Conservation (phyloP, 371 early-diverging fungal species). For the Mortierella sp. region DNA sequence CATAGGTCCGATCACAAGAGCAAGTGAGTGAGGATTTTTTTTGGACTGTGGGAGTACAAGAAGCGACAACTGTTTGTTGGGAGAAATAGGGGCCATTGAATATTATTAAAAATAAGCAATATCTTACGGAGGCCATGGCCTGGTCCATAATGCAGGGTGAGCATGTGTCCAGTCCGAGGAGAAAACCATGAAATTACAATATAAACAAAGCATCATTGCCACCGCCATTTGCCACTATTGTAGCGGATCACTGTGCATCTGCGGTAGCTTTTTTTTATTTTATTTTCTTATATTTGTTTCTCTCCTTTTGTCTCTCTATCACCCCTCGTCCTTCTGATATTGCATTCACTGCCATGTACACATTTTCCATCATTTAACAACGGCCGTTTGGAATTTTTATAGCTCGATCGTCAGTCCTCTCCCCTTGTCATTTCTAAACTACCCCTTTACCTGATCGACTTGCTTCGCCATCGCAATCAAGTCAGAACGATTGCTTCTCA, state of each 20-base stretch:
- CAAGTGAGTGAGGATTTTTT: neutral
- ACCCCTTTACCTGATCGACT: neutral
- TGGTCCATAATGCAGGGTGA: neutral
- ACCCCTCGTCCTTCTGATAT: no score
- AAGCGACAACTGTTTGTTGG: neutral
- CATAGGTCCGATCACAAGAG: neutral
- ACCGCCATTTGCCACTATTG: neutral
- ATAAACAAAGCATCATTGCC: neutral
- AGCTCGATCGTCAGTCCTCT: conserved; percentile 6
- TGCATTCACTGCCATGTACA: neutral
- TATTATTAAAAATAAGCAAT: neutral
- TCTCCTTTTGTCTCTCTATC: no score
- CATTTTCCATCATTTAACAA: neutral
- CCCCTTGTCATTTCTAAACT: neutral
- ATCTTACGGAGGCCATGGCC: neutral
- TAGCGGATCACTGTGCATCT: neutral
- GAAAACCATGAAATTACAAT: neutral
- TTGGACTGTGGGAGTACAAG: conserved; percentile 24
- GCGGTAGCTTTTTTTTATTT: neutral
- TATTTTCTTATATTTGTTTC: neutral
- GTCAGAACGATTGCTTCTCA: neutral
- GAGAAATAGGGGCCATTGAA: neutral
- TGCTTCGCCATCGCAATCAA: neutral
- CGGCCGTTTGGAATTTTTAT: neutral
- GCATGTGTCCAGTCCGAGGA: conserved; percentile 17